Percentiles rank a stretch among this genome's conserved stretches.
Evolutionary conservation across 495 filamentous ascomycete species (phyloP).

Genomic region (Jackrogersella multiformis): DNA sequence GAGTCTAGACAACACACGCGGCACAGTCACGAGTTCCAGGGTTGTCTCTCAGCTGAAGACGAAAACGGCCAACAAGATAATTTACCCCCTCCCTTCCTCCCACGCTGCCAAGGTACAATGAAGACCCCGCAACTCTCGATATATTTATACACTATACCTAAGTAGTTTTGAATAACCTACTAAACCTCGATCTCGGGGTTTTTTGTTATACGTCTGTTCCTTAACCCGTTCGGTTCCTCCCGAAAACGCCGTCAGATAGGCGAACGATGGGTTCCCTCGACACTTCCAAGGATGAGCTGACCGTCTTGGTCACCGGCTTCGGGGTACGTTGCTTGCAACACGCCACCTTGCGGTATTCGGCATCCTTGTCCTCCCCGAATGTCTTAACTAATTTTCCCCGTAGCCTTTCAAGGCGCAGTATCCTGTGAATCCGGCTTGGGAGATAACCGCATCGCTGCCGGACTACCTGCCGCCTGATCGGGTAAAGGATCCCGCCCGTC

Average conservation of each 20-base stretch:
- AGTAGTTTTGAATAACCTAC: background rate
- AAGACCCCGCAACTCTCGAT: slow-evolving; percentile 1
- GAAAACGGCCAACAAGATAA: background rate
- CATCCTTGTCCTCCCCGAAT: background rate
- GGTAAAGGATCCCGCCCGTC: slow-evolving; percentile 44
- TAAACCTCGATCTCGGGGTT: background rate
- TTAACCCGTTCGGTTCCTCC: background rate
- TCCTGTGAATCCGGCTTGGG: slow-evolving; percentile 75
- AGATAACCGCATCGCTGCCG: slow-evolving; percentile 66
- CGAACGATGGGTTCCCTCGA: slow-evolving; percentile 52
- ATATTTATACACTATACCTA: background rate
- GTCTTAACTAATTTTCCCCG: slow-evolving; percentile 11
- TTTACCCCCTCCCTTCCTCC: background rate
- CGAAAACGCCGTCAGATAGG: background rate
- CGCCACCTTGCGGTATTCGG: background rate
- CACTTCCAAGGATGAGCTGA: slow-evolving; percentile 61
- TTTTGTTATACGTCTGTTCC: background rate
- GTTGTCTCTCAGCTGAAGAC: background rate
- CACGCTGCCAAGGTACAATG: background rate
- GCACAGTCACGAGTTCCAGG: slow-evolving; percentile 11
- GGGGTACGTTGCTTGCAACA: slow-evolving; percentile 62
- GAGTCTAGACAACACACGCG: slow-evolving; percentile 3
- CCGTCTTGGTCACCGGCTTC: slow-evolving; percentile 77
- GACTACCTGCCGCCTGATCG: slow-evolving; percentile 61
- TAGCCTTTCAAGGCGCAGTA: slow-evolving; percentile 73